These are phyloP conservation scores for Sclerotinia minor DNA, from an alignment of 2,329 filamentous ascomycete species.

Conservation along the genomic window DNA sequence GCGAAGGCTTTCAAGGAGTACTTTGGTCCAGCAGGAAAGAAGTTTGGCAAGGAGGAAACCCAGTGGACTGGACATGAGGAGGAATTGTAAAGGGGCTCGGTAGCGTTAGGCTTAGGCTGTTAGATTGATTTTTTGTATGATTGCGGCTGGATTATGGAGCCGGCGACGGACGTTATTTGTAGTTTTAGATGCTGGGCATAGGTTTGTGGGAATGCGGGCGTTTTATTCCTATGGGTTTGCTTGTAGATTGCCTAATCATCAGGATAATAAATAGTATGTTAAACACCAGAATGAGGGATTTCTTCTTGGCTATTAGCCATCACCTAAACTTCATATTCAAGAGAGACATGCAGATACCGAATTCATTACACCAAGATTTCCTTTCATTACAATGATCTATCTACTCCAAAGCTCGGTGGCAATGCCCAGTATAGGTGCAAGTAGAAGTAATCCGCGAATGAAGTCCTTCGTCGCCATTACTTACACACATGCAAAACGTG, in stretches of 20 bases:
- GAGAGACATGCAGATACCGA: not conserved
- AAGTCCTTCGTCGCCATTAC: conserved; percentile 1
- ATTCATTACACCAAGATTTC: conserved; percentile 15
- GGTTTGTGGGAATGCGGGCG: not conserved
- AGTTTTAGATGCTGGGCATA: conserved; percentile 17
- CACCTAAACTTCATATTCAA: not conserved
- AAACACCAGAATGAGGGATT: not conserved
- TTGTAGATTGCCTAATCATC: not conserved
- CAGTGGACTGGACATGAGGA: conserved; percentile 18
- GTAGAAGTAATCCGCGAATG: conserved; percentile 8
- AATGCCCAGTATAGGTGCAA: not conserved
- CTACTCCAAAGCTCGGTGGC: conserved; percentile 6
- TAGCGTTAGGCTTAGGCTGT: not conserved
- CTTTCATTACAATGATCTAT: conserved; percentile 10
- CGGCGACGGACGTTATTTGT: not conserved
- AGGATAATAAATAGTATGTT: not conserved
- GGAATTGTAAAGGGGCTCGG: conserved; percentile 19
- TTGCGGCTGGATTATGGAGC: not conserved
- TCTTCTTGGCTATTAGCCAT: not conserved
- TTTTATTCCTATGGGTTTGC: not conserved
- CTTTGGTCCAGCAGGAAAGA: conserved; percentile 43
- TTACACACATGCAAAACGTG: not conserved
- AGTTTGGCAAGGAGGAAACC: conserved; percentile 27
- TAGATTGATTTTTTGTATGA: not conserved
- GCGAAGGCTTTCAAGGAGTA: conserved; percentile 46